Conservation (phyloP, 2,329 filamentous ascomycete species). For the Rutstroemia sp. region DNA sequence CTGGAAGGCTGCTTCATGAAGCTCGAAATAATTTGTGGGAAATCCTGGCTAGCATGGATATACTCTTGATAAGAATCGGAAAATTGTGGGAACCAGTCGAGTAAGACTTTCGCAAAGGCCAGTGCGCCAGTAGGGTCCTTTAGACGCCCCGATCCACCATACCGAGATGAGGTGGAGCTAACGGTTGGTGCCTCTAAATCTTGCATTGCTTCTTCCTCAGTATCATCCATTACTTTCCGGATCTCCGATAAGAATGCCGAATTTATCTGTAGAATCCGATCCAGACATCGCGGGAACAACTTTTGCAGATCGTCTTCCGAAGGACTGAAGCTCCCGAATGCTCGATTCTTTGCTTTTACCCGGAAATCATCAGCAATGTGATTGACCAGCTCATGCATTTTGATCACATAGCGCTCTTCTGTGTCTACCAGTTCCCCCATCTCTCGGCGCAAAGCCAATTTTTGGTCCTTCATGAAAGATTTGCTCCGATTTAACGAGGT, state of each 20-base stretch:
- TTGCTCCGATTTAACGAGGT: conserved; percentile 71
- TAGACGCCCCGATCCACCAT: conserved; percentile 38
- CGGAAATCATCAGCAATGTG: conserved; percentile 76
- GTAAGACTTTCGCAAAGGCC: conserved; percentile 69
- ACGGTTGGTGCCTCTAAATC: conserved; percentile 61
- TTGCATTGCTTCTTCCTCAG: conserved; percentile 69
- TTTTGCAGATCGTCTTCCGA: conserved; percentile 64
- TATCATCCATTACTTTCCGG: conserved; percentile 69
- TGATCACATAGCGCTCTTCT: conserved; percentile 87
- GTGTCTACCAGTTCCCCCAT: conserved; percentile 88
- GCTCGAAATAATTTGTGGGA: conserved; percentile 70
- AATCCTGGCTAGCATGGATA: conserved; percentile 81
- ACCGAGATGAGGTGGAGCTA: conserved; percentile 39
- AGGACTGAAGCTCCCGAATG: conserved; percentile 59
- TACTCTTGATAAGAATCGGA: conserved; percentile 88
- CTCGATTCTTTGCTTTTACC: conserved; percentile 53
- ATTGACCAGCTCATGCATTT: conserved; percentile 76
- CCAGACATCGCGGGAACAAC: conserved; percentile 75
- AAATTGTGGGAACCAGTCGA: conserved; percentile 92
- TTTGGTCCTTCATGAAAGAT: conserved; percentile 73
- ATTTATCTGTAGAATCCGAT: conserved; percentile 76
- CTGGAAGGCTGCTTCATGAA: conserved; percentile 77
- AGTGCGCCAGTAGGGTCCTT: conserved; percentile 73
- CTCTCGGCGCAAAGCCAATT: conserved; percentile 77
- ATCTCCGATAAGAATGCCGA: conserved; percentile 72